Evolutionary conservation across 176 grass and related monocot species (phyloP).

Genomic region (Oryza nivara): DNA sequence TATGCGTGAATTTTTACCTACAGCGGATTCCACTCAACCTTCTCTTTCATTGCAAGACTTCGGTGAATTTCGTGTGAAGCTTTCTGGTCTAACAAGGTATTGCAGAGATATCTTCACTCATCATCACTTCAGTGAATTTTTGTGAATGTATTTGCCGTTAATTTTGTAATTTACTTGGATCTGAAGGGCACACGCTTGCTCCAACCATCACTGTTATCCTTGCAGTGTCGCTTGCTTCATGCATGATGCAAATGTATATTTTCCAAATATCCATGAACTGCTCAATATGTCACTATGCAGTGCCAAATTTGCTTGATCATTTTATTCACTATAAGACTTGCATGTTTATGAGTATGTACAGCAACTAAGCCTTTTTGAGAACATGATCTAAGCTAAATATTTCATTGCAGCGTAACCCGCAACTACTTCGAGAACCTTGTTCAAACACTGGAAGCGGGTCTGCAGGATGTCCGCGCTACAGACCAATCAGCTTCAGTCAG

Average conservation of each 20-base stretch:
- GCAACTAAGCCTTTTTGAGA: neutral
- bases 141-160: neutral
- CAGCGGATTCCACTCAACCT: slow-evolving; percentile 28
- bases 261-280: neutral
- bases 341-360: neutral
- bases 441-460: slow-evolving; percentile 70
- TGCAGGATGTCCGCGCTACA: slow-evolving; percentile 62
- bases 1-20: slow-evolving; percentile 49
- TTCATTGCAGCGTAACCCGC: slow-evolving; percentile 62
- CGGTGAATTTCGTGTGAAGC: slow-evolving; percentile 63
- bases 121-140: neutral
- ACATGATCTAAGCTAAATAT: neutral
- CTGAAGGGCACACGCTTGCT: neutral
- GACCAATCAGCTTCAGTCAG: slow-evolving; percentile 43
- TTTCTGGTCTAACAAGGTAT: slow-evolving; percentile 85
- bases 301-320: neutral
- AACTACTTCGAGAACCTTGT: slow-evolving; percentile 98
- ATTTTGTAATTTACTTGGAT: neutral
- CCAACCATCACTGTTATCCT: neutral
- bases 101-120: neutral
- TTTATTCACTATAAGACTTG: neutral
- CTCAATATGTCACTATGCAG: neutral
- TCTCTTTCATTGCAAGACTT: slow-evolving; percentile 48
- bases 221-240: neutral
- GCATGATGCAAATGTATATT: neutral